phyloP scores from a whole-genome alignment of 495 filamentous ascomycete genomes.

The Pyrenula aspistea region DNA sequence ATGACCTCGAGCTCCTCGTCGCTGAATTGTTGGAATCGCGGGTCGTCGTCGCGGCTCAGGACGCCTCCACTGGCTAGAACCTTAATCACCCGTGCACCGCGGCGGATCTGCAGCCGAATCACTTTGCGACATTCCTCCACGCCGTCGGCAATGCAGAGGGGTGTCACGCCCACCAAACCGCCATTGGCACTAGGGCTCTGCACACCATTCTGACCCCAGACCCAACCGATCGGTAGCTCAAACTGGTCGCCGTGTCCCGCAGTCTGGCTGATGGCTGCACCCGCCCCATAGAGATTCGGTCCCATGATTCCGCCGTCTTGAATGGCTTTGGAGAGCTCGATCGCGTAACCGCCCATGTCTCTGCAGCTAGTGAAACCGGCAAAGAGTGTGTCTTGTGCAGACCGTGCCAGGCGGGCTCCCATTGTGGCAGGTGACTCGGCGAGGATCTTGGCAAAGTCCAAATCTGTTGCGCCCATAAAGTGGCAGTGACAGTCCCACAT shows the following conservation, averaged over 20 bases:
- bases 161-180: background rate
- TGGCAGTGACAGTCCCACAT: conserved; percentile 42
- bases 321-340: conserved; percentile 29
- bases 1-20: conserved; percentile 35
- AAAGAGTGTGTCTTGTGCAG: conserved; percentile 28
- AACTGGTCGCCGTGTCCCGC: conserved; percentile 36
- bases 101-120: conserved; percentile 34
- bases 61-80: conserved; percentile 37
- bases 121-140: conserved; percentile 31
- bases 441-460: conserved; percentile 1
- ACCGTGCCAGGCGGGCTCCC: conserved; percentile 24
- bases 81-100: conserved; percentile 39
- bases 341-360: conserved; percentile 32
- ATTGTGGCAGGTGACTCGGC: conserved; percentile 9
- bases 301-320: conserved; percentile 32
- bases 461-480: conserved; percentile 14
- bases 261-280: conserved; percentile 27
- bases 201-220: conserved; percentile 6
- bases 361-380: conserved; percentile 41
- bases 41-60: conserved; percentile 29
- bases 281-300: conserved; percentile 33
- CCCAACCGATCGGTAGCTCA: conserved; percentile 17
- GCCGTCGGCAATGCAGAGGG: conserved; percentile 27
- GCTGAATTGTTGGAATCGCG: conserved; percentile 33
- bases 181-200: background rate